These are phyloP conservation scores for Hordeum marinum DNA, from an alignment of 176 grass and related monocot genomes.

Conservation along the genomic window DNA sequence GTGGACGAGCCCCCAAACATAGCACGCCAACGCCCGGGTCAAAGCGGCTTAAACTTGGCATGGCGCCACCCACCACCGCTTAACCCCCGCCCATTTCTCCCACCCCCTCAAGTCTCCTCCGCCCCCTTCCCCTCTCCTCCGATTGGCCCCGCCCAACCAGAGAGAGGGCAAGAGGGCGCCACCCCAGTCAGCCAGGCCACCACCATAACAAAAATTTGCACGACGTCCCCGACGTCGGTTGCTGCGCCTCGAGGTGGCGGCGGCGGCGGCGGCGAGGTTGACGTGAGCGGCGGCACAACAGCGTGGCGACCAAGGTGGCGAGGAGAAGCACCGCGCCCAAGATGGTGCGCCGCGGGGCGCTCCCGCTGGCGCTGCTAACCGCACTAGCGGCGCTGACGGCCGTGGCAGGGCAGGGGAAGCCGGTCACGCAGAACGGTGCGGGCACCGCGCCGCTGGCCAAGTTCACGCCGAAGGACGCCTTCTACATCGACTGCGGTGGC, in stretches of 20 bases:
- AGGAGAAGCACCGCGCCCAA: background rate
- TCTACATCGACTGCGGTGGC: constrained; percentile 75
- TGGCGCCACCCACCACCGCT: background rate
- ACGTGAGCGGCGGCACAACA: background rate
- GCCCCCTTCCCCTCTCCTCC: constrained; percentile 43
- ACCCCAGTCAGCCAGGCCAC: background rate
- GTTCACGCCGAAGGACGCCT: constrained; percentile 67
- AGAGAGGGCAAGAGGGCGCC: constrained; percentile 38
- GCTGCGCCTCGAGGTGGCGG: background rate
- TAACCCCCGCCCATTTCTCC: constrained; percentile 29
- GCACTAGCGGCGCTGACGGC: background rate
- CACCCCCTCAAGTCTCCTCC: background rate
- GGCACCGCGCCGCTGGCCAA: constrained; percentile 17
- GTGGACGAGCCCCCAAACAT: background rate
- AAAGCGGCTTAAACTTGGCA: constrained; percentile 36
- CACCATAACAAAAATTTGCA: background rate
- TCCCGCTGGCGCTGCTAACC: constrained; percentile 37
- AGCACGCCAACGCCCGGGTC: background rate
- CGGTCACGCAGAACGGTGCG: constrained; percentile 5
- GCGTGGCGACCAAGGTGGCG: background rate
- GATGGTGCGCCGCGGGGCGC: constrained; percentile 20
- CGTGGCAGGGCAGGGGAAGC: constrained; percentile 31
- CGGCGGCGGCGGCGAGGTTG: background rate
- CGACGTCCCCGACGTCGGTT: background rate
- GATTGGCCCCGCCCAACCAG: constrained; percentile 49